Evolutionary conservation across 176 grass and related monocot genomes (phyloP).

Genomic region (Zoysia japonica): DNA sequence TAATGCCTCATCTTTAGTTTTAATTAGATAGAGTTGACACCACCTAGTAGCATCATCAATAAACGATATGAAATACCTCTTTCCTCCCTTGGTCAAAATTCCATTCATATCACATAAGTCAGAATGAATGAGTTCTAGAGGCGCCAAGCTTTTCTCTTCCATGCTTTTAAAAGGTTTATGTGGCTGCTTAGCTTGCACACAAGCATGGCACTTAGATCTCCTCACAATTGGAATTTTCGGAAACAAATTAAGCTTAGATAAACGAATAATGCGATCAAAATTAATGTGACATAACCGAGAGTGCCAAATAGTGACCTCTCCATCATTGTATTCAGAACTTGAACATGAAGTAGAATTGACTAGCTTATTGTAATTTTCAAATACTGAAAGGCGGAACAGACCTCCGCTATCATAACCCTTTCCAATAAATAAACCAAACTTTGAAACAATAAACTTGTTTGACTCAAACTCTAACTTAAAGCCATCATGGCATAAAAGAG

Average conservation of each 20-base stretch:
- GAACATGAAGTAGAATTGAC: background rate
- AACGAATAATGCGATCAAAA: background rate
- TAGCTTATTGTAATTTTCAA: background rate
- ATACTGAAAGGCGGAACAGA: background rate
- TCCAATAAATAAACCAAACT: constrained; percentile 5
- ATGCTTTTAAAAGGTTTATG: background rate
- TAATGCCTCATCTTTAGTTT: too few species aligned
- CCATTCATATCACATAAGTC: too few species aligned
- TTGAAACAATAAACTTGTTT: background rate
- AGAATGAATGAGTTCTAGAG: background rate
- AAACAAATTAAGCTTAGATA: background rate
- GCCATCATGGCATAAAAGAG: background rate
- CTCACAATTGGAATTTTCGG: background rate
- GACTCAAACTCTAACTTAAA: too few species aligned
- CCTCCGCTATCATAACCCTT: background rate
- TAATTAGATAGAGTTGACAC: too few species aligned
- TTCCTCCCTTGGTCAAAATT: background rate
- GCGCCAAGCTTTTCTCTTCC: background rate
- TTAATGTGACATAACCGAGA: background rate
- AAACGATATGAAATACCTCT: background rate
- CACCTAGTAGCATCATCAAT: too few species aligned
- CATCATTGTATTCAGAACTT: background rate
- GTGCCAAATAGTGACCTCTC: background rate
- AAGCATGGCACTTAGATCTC: background rate
- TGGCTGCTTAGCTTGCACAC: background rate